Evolutionary conservation across 1,284 basidiomycete species (phyloP), one percentile per base, ranked within the genome.

Genomic region (Ustilago nuda): DNA sequence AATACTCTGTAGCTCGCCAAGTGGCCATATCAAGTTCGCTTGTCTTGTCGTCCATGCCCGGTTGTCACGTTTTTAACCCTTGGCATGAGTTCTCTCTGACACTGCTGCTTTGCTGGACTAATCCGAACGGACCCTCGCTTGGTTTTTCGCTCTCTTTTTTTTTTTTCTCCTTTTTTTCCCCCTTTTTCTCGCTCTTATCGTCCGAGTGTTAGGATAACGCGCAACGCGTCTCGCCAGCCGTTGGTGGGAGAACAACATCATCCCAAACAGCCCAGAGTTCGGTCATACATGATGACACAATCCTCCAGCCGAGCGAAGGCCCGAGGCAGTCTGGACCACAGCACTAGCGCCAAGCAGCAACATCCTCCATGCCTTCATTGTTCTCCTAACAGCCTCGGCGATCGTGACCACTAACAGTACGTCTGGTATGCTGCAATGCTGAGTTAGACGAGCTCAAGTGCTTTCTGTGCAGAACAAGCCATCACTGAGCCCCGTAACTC

Each of bases 31-130:
- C 13, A 41, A 41, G 11, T 12, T 41, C 39, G 13, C 39, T 41
- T 41, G 8, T 45, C 43, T 45, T 45, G 43, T 19, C 41, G 43
- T 19, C 41, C 53, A 55, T 55, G 53, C 53, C 37, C 27, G 53
- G 37, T 55, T 55, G 53, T 55, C 53, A 55, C 15, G 53, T 37
- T 23, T 36, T 15, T 55, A 13, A 55, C 37, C 53, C 36, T 53
- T 53, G 37, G 32, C 48, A 50, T 50, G 48, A 30, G 13, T 27
- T 50, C n/a, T 1, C 43, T 45, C 43, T 5, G 43, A n/a, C 43
- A 45, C 43, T 23, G 43, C n/a, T 45, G 19, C 19, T 45, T 8
- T 45, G 43, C 43, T 19, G 43, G 15, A 11, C 12, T 6, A 41
- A 17, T 48, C 45, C 23, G 2, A 48, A 13, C 45, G 45, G 23